Percentiles rank a stretch among this genome's conserved stretches.
These are phyloP conservation scores for Epichloe glyceriae DNA, from an alignment of 2,329 filamentous ascomycete genomes.

Conservation along the genomic window DNA sequence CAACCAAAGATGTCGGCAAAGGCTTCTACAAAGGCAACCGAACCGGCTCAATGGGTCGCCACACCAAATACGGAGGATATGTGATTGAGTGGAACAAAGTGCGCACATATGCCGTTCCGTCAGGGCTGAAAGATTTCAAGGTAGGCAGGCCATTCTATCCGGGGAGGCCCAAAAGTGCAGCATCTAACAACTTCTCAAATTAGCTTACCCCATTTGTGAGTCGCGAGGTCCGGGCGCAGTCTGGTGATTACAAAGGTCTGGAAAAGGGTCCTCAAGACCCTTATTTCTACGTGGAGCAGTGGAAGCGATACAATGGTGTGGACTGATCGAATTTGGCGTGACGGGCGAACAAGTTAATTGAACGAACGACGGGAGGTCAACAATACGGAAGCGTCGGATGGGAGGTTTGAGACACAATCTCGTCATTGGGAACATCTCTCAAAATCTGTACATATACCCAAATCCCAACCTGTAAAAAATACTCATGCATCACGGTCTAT, in stretches of 20 bases:
- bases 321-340: slow-evolving; percentile 26
- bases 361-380: neutral
- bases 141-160: slow-evolving; percentile 32
- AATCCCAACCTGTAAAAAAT: neutral
- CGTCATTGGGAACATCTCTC: neutral
- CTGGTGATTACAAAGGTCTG: slow-evolving; percentile 40
- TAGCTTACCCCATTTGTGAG: slow-evolving; percentile 74
- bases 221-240: slow-evolving; percentile 37
- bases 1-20: slow-evolving; percentile 83
- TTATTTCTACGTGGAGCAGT: slow-evolving; percentile 48
- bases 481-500: neutral
- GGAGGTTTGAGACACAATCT: neutral
- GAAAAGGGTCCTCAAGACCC: slow-evolving; percentile 46
- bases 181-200: slow-evolving; percentile 9
- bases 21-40: slow-evolving; percentile 97
- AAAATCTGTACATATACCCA: neutral
- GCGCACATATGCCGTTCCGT: slow-evolving; percentile 75
- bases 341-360: neutral
- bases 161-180: neutral
- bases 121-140: slow-evolving; percentile 53
- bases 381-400: neutral
- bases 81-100: slow-evolving; percentile 76
- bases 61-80: slow-evolving; percentile 76
- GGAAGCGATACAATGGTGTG: slow-evolving; percentile 55
- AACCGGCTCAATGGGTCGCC: slow-evolving; percentile 72